Conservation (phyloP, 257 asterid species). For the Ballota nigra region DNA sequence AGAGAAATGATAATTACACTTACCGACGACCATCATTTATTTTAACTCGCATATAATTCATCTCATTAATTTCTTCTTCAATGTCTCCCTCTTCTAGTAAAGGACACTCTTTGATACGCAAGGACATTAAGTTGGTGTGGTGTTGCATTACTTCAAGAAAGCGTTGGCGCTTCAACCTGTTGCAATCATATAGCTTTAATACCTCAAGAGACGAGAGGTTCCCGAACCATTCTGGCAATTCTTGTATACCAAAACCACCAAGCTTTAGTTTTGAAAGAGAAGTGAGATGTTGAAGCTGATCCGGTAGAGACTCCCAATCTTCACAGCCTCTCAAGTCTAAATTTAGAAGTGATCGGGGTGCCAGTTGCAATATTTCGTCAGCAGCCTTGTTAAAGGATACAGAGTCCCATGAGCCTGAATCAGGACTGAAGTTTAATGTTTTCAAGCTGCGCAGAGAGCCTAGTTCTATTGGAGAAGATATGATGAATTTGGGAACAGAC, state of each 20-base stretch:
- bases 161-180: not conserved
- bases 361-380: not conserved
- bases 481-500: not conserved
- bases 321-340: not conserved
- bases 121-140: not conserved
- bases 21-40: too few species aligned
- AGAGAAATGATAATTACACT: too few species aligned
- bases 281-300: not conserved
- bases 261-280: not conserved
- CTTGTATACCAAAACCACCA: not conserved
- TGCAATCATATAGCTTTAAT: not conserved
- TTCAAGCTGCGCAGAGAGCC: not conserved
- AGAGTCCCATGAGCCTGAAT: not conserved
- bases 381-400: not conserved
- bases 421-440: not conserved
- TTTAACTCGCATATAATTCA: too few species aligned
- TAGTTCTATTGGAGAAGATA: not conserved
- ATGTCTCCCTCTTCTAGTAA: not conserved
- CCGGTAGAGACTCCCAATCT: not conserved
- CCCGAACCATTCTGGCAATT: slow-evolving; percentile 12
- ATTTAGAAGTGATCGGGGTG: not conserved
- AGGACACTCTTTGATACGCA: not conserved
- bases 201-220: not conserved
- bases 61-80: too few species aligned
- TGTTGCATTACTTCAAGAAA: not conserved